Percentiles rank a stretch among this genome's conserved stretches.
Evolutionary conservation across 345 rosid genomes (phyloP).

Genomic region (Euphorbia lathyris): DNA sequence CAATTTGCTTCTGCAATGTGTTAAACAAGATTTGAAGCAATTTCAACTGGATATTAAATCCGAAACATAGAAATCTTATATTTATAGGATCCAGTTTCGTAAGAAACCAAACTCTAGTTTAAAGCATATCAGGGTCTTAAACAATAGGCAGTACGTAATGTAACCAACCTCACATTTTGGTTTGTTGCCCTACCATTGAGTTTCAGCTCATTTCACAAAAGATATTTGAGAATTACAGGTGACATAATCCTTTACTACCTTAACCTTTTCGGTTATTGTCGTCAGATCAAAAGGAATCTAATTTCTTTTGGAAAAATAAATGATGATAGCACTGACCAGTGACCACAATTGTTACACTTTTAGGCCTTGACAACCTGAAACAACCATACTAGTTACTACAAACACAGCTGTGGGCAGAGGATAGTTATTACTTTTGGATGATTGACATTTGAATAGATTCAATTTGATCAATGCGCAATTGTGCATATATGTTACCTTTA

Average conservation of each 20-base stretch:
- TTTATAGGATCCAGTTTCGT: constrained; percentile 3
- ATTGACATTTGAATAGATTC: background rate
- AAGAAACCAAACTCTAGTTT: constrained; percentile 4
- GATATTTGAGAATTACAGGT: constrained; percentile 4
- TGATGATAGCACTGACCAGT: background rate
- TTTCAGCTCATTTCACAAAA: background rate
- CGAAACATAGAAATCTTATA: background rate
- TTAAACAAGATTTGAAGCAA: background rate
- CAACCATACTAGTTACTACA: background rate
- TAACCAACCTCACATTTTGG: background rate
- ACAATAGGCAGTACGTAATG: background rate
- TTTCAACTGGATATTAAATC: background rate
- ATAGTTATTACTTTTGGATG: background rate
- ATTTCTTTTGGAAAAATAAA: background rate
- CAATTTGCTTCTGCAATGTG: constrained; percentile 18
- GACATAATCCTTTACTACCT: background rate
- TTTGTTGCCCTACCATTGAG: background rate
- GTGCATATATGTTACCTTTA: background rate
- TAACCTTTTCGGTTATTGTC: background rate
- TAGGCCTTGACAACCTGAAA: constrained; percentile 1
- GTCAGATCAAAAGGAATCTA: background rate
- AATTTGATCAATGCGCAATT: constrained; percentile 12
- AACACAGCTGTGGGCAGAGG: background rate
- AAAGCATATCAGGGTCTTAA: background rate
- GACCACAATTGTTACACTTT: background rate